A percentile compares a stretch with the other conserved stretches of the same genome.
These are phyloP conservation scores for Microdochium trichocladiopsis DNA, from an alignment of 2,329 filamentous ascomycete genomes.

Conservation along the genomic window DNA sequence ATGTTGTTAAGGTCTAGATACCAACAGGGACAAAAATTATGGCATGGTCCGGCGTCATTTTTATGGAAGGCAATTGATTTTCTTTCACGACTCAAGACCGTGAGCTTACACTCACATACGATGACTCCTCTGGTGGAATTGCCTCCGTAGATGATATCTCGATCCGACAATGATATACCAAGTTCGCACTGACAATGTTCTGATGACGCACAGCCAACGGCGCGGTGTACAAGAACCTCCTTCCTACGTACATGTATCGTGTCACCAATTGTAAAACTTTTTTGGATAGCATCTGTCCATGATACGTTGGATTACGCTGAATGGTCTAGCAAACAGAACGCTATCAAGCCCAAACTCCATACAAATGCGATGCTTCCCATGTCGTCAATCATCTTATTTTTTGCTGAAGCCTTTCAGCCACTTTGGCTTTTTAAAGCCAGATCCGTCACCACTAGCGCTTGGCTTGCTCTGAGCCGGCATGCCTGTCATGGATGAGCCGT, in stretches of 20 bases:
- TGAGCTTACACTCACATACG: too few relatives aligned
- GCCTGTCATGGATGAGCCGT: background rate
- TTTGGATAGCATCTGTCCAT: too few relatives aligned
- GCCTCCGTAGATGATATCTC: too few relatives aligned
- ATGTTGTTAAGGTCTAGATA: background rate
- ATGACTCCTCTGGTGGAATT: too few relatives aligned
- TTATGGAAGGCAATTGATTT: conserved; percentile 1
- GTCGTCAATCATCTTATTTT: conserved; percentile 42
- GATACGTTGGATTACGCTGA: too few relatives aligned
- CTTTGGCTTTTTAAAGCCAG: conserved; percentile 48
- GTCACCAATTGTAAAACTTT: too few relatives aligned
- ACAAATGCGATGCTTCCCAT: conserved; percentile 2
- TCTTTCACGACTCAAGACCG: background rate
- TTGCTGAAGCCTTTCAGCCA: conserved; percentile 68
- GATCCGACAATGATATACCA: too few relatives aligned
- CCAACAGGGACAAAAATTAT: background rate
- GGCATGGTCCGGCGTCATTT: background rate
- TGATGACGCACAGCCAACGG: too few relatives aligned
- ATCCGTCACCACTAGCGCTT: conserved; percentile 11
- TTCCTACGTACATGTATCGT: too few relatives aligned
- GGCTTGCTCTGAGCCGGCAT: conserved; percentile 7
- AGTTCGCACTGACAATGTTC: too few relatives aligned
- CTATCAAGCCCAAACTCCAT: conserved; percentile 4
- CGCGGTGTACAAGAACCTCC: too few relatives aligned
- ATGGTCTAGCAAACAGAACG: conserved; percentile 5